phyloP scores from a whole-genome alignment of 2,329 filamentous ascomycete species.

The Hypoxylon sp. region DNA sequence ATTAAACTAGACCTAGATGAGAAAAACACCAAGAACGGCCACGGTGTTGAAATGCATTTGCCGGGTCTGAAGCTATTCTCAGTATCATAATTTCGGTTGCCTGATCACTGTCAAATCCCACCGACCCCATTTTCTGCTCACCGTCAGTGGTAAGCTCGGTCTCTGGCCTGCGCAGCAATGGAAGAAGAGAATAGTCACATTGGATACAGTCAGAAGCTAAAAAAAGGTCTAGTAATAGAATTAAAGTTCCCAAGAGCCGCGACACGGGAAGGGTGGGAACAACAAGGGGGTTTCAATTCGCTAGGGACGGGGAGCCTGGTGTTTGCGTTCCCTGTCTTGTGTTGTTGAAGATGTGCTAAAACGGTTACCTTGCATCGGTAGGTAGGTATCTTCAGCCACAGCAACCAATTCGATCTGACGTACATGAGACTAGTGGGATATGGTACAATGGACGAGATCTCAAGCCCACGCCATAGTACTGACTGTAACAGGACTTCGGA shows the following conservation, averaged over 20 bases:
- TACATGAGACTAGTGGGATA: slow-evolving; percentile 15
- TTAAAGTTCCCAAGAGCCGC: slow-evolving; percentile 35
- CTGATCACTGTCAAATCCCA: slow-evolving; percentile 31
- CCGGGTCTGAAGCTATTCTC: slow-evolving; percentile 34
- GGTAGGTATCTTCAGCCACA: slow-evolving; percentile 1
- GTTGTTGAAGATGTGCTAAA: neutral
- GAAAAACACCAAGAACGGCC: neutral
- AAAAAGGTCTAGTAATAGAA: slow-evolving; percentile 26
- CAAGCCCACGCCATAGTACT: neutral
- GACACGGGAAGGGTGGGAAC: slow-evolving; percentile 7
- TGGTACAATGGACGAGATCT: neutral
- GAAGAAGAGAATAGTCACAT: slow-evolving; percentile 13
- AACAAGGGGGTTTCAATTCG: neutral
- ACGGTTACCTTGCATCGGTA: too few relatives aligned
- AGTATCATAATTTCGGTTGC: slow-evolving; percentile 32
- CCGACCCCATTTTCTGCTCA: slow-evolving; percentile 20
- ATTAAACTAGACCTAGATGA: slow-evolving; percentile 5
- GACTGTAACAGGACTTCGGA: slow-evolving; percentile 4
- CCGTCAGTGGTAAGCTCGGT: slow-evolving; percentile 14
- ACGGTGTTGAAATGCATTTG: slow-evolving; percentile 2
- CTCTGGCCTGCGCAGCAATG: slow-evolving; percentile 2
- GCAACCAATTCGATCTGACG: neutral
- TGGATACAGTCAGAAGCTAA: slow-evolving; percentile 23
- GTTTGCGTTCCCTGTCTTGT: neutral
- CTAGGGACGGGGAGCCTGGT: too few relatives aligned